Conservation (phyloP, 495 filamentous ascomycete species). For the Neurospora cerealis region DNA sequence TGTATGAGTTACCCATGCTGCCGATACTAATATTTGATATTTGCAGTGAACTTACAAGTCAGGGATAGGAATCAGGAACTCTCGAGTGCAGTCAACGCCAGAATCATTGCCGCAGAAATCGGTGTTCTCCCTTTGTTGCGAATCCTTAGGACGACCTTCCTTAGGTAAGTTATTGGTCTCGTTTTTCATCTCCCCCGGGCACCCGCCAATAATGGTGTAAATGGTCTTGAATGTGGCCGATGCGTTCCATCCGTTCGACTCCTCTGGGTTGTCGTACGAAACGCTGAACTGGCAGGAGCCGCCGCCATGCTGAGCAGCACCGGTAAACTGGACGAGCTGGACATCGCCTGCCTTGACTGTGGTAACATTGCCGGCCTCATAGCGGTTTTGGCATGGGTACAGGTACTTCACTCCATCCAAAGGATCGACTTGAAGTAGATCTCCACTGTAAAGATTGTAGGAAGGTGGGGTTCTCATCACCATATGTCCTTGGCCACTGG, state of each 20-base stretch:
- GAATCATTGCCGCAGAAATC: slow-evolving; percentile 17
- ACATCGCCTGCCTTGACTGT: slow-evolving; percentile 34
- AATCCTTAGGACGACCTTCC: slow-evolving; percentile 9
- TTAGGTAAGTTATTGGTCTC: slow-evolving; percentile 22
- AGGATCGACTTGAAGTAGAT: slow-evolving; percentile 43
- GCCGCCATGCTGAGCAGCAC: slow-evolving; percentile 57
- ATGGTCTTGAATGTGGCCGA: slow-evolving; percentile 54
- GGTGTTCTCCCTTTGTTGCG: slow-evolving; percentile 4
- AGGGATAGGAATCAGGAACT: slow-evolving; percentile 17
- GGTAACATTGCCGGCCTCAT: neutral
- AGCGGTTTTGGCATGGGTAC: slow-evolving; percentile 60
- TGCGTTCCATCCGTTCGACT: slow-evolving; percentile 25
- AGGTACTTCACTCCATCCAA: slow-evolving; percentile 42
- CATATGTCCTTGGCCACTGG: slow-evolving; percentile 50
- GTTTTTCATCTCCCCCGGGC: slow-evolving; percentile 37
- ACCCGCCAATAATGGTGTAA: slow-evolving; percentile 60
- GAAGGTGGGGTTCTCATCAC: slow-evolving; percentile 54
- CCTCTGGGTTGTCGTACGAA: slow-evolving; percentile 51
- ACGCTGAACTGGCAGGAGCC: slow-evolving; percentile 73
- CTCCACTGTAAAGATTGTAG: slow-evolving; percentile 31
- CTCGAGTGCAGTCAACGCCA: slow-evolving; percentile 16
- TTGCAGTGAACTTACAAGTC: slow-evolving; percentile 6
- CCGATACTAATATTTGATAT: neutral
- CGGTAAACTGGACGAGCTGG: slow-evolving; percentile 38
- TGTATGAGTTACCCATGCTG: too few relatives aligned